Conservation (phyloP, 805 yeast genomes). For the Torulaspora indica region DNA sequence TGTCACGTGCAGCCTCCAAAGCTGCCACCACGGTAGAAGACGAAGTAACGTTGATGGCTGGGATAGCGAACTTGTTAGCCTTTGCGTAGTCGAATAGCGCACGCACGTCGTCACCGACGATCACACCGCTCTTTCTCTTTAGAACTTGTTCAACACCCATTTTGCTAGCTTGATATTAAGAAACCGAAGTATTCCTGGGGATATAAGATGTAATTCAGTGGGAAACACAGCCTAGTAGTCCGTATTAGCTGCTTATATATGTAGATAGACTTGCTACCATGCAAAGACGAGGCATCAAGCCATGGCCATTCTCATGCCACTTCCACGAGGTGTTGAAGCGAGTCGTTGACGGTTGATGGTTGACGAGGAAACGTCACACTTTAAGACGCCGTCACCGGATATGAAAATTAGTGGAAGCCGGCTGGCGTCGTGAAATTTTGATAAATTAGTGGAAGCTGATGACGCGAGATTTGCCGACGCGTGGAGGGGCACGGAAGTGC, state of each 20-base stretch:
- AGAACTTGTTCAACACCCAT: constrained; percentile 73
- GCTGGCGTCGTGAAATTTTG: neutral
- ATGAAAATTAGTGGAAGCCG: constrained; percentile 2
- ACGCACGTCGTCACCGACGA: constrained; percentile 94
- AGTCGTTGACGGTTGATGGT: constrained; percentile 1
- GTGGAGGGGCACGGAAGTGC: neutral
- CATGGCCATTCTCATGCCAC: neutral
- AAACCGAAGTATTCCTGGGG: constrained; percentile 7
- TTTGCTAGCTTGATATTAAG: constrained; percentile 3
- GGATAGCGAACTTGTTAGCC: constrained; percentile 90
- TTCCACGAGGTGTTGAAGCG: neutral
- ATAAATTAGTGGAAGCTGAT: constrained; percentile 5
- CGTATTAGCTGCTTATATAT: neutral
- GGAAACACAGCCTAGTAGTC: too few species aligned
- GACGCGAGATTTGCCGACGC: neutral
- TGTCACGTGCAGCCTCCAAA: constrained; percentile 94
- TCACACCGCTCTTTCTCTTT: constrained; percentile 92
- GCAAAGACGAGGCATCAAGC: constrained; percentile 3
- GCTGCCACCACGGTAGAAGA: constrained; percentile 97
- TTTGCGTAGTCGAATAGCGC: constrained; percentile 87
- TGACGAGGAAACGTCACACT: constrained; percentile 6
- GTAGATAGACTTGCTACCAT: neutral
- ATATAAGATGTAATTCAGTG: too few species aligned
- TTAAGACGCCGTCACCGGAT: neutral
- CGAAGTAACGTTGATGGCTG: constrained; percentile 97